A percentile compares a stretch with the other conserved stretches of the same genome.
phyloP scores from a whole-genome alignment of 169 alveolate genomes.

The Cardiosporidium cionae region DNA sequence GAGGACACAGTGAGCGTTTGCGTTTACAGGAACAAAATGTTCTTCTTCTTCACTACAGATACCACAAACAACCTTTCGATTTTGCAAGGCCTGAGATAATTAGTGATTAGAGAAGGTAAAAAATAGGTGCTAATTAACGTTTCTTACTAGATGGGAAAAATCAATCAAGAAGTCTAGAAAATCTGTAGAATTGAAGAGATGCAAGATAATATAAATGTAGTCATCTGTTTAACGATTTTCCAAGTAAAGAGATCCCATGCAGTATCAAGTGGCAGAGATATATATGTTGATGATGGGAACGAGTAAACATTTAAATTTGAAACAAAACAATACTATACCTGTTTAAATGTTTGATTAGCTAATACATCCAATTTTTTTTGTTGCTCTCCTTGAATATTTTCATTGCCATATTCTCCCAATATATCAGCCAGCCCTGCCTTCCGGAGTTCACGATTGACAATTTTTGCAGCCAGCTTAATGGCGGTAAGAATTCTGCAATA shows the following conservation, averaged over 20 bases:
- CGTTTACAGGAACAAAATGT: constrained; percentile 19
- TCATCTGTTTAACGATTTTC: too few species aligned
- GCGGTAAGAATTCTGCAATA: background rate
- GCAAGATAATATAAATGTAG: too few species aligned
- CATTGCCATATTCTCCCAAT: constrained; percentile 32
- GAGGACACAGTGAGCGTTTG: constrained; percentile 35
- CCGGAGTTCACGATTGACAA: constrained; percentile 36
- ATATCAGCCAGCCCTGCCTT: constrained; percentile 40
- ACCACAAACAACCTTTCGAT: constrained; percentile 44
- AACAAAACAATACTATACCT: constrained; percentile 4
- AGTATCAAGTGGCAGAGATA: background rate
- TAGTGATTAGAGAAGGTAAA: background rate
- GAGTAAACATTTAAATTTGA: background rate
- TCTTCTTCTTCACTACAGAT: constrained; percentile 49
- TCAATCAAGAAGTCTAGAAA: too few species aligned
- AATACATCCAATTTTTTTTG: constrained; percentile 51
- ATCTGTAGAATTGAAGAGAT: too few species aligned
- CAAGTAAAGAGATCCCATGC: too few species aligned
- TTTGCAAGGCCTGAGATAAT: constrained; percentile 23
- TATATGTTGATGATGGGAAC: background rate
- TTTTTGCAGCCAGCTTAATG: constrained; percentile 36
- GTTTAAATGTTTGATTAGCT: constrained; percentile 50
- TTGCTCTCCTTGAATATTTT: constrained; percentile 46
- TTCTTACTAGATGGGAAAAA: background rate
- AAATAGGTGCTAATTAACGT: background rate